A percentile compares a stretch with the other conserved stretches of the same genome.
These are phyloP conservation scores for Prinsepia uniflora DNA, from an alignment of 306 rosid genomes.

Conservation along the genomic window DNA sequence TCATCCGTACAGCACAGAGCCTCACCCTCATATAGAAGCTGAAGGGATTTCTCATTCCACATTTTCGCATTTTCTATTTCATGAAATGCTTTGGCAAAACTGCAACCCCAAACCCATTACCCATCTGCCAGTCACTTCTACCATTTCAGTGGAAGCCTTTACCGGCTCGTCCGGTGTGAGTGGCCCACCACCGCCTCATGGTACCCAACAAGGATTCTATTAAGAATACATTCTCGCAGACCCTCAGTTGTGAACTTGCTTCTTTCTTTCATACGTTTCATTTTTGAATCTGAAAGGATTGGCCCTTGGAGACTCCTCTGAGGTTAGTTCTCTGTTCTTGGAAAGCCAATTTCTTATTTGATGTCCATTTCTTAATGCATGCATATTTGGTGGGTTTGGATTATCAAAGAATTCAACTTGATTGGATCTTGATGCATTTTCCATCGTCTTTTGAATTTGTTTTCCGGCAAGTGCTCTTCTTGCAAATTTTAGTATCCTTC, in stretches of 20 bases:
- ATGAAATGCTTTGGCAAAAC: neutral
- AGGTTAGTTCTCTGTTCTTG: constrained; percentile 16
- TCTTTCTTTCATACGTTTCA: neutral
- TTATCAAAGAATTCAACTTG: neutral
- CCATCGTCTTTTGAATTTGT: constrained; percentile 5
- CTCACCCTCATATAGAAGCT: neutral
- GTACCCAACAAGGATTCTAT: constrained; percentile 13
- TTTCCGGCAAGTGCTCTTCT: neutral
- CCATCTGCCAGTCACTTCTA: constrained; percentile 10
- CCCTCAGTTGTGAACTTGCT: neutral
- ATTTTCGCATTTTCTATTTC: too few species aligned
- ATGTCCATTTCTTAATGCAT: constrained; percentile 7
- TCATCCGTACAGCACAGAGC: constrained; percentile 12
- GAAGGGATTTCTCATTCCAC: neutral
- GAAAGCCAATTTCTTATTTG: neutral
- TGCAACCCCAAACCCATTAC: neutral
- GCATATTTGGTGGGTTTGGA: constrained; percentile 3
- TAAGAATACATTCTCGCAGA: neutral
- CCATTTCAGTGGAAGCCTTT: too few species aligned
- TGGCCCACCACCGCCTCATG: constrained; percentile 20
- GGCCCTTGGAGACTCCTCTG: neutral
- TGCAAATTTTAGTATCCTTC: neutral
- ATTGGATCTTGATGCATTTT: constrained; percentile 10
- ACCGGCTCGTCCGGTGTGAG: constrained; percentile 5
- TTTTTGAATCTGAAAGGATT: neutral